These are phyloP conservation scores for Kwoniella dejecticola DNA, from an alignment of 768 basidiomycete species.

Conservation along the genomic window DNA sequence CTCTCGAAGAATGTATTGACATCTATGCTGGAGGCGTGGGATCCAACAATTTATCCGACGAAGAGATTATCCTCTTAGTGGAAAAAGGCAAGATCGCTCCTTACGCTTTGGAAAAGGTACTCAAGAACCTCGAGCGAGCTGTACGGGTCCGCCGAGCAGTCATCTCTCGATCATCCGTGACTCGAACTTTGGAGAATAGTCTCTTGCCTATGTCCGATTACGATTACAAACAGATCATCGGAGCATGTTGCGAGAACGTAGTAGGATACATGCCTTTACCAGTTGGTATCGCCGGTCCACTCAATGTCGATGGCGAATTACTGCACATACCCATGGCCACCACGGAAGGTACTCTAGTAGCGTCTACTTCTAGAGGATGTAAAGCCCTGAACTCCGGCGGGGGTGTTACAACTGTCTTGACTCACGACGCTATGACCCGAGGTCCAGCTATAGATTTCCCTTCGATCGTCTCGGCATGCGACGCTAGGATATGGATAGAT, in stretches of 20 bases:
- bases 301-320: constrained; percentile 79
- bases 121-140: constrained; percentile 85
- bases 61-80: constrained; percentile 83
- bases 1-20: constrained; percentile 75
- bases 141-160: constrained; percentile 82
- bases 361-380: constrained; percentile 94
- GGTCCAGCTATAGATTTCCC: constrained; percentile 99
- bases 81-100: constrained; percentile 90
- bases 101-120: constrained; percentile 93
- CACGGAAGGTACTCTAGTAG: constrained; percentile 97
- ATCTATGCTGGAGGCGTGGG: constrained; percentile 65
- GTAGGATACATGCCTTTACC: constrained; percentile 96
- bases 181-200: constrained; percentile 78
- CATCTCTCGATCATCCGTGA: constrained; percentile 83
- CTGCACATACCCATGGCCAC: constrained; percentile 98
- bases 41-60: constrained; percentile 68
- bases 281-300: constrained; percentile 92
- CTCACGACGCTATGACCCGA: constrained; percentile 93
- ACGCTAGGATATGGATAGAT: constrained; percentile 85
- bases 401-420: constrained; percentile 90
- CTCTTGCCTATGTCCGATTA: constrained; percentile 80
- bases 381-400: constrained; percentile 96
- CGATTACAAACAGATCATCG: constrained; percentile 90
- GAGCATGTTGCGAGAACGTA: constrained; percentile 98
- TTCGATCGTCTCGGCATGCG: constrained; percentile 71